Conservation (phyloP, 2,329 filamentous ascomycete species). For the Trichoderma asperellum region DNA sequence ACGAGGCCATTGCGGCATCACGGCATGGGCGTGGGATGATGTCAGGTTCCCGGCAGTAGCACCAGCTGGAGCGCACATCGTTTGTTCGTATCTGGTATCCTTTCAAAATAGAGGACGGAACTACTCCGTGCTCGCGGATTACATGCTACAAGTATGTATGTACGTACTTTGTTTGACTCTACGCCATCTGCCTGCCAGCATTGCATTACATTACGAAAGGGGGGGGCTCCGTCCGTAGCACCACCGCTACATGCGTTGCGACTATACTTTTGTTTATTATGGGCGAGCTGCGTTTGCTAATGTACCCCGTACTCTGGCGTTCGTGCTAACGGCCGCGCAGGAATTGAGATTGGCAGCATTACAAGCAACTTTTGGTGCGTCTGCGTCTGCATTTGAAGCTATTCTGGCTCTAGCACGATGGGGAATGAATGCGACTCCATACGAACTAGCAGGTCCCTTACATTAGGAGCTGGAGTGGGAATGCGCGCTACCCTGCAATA, state of each 20-base stretch:
- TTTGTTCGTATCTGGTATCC: background rate
- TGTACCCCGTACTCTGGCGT: constrained; percentile 21
- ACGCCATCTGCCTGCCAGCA: background rate
- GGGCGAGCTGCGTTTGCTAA: constrained; percentile 6
- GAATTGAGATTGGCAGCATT: constrained; percentile 2
- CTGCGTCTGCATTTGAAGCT: constrained; percentile 12
- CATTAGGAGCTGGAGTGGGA: constrained; percentile 9
- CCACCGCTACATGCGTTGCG: too few species aligned
- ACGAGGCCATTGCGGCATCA: constrained; percentile 6
- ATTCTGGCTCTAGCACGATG: constrained; percentile 10
- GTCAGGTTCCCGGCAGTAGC: constrained; percentile 3
- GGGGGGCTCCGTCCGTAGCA: too few species aligned
- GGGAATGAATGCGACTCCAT: constrained; percentile 8
- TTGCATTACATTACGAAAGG: background rate
- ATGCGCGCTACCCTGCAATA: constrained; percentile 20
- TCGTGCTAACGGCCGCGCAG: background rate
- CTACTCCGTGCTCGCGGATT: constrained; percentile 7
- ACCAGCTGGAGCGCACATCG: background rate
- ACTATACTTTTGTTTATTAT: background rate
- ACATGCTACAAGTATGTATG: background rate
- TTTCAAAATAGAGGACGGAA: constrained; percentile 3
- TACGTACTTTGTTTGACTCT: background rate
- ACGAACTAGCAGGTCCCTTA: background rate
- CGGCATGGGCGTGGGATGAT: background rate
- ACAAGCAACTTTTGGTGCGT: background rate